Percentiles rank a stretch among this genome's conserved stretches.
Evolutionary conservation across 78 protist species (phyloP).

Genomic region (Salpingoeca rosetta): DNA sequence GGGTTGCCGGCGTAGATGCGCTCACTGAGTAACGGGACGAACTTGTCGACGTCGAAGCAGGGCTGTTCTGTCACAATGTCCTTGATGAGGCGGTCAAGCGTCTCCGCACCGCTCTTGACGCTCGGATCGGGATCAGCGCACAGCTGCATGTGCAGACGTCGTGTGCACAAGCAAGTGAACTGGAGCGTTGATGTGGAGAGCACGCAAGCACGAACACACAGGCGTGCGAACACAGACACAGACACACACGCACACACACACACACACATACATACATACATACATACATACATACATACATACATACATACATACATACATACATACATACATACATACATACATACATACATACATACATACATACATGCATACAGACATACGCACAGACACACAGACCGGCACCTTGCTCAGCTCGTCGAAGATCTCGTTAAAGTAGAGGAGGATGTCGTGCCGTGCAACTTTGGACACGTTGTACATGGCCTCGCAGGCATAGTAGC

Average conservation of each 20-base stretch:
- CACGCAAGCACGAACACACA: too few relatives aligned
- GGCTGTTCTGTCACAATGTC: slow-evolving; percentile 79
- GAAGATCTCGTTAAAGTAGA: slow-evolving; percentile 73
- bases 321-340: not conserved
- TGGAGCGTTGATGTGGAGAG: not conserved
- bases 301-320: too few relatives aligned
- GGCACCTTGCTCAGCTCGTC: slow-evolving; percentile 69
- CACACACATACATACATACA: too few relatives aligned
- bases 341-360: not conserved
- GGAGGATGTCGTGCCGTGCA: slow-evolving; percentile 49
- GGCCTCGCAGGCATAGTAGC: slow-evolving; percentile 93
- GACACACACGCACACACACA: not conserved
- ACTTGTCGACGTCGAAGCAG: slow-evolving; percentile 38
- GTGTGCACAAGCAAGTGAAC: not conserved
- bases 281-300: too few relatives aligned
- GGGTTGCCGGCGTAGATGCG: slow-evolving; percentile 39
- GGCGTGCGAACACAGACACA: too few relatives aligned
- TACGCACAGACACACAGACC: not conserved
- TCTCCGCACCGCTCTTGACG: slow-evolving; percentile 75
- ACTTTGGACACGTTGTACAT: slow-evolving; percentile 88
- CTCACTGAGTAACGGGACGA: slow-evolving; percentile 58
- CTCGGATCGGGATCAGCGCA: slow-evolving; percentile 75
- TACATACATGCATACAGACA: not conserved
- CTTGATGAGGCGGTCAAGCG: slow-evolving; percentile 78
- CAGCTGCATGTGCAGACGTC: slow-evolving; percentile 17